Conservation (phyloP, 208 protist genomes). For the Acanthamoeba culbertsoni region DNA sequence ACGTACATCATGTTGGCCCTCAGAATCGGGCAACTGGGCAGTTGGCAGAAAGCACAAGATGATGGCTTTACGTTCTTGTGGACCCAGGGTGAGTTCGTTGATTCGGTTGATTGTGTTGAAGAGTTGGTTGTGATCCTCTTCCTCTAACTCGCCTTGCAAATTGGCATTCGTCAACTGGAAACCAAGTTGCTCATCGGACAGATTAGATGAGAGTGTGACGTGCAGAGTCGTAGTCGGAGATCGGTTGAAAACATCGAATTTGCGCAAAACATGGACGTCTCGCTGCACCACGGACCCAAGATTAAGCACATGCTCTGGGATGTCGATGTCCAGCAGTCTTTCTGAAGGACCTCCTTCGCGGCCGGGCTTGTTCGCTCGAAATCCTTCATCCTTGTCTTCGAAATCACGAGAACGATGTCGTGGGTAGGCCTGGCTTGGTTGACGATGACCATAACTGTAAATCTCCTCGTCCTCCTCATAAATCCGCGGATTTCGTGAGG, state of each 20-base stretch:
- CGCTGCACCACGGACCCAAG: conserved; percentile 3
- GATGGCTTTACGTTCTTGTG: conserved; percentile 65
- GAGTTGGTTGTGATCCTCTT: conserved; percentile 74
- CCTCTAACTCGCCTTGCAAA: conserved; percentile 65
- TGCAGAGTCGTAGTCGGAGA: background rate
- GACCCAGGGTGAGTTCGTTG: conserved; percentile 39
- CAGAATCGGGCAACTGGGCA: background rate
- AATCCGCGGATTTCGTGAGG: background rate
- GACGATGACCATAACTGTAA: no score
- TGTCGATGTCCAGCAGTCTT: background rate
- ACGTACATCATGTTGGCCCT: background rate
- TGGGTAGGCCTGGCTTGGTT: background rate
- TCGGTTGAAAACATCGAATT: conserved; percentile 28
- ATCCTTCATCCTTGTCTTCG: background rate
- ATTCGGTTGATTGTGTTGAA: conserved; percentile 77
- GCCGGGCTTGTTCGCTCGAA: no score
- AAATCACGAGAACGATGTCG: background rate
- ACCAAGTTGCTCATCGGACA: conserved; percentile 66
- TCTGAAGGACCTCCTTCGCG: no score
- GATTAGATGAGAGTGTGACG: conserved; percentile 62
- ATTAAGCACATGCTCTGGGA: conserved; percentile 5
- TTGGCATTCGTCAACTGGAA: conserved; percentile 78
- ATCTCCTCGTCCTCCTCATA: background rate
- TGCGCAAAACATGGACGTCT: conserved; percentile 36
- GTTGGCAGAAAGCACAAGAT: conserved; percentile 64